Evolutionary conservation across 2,329 filamentous ascomycete species (phyloP), one percentile per base, ranked within the genome.

Genomic region (Allantophomopsis lycopodina): DNA sequence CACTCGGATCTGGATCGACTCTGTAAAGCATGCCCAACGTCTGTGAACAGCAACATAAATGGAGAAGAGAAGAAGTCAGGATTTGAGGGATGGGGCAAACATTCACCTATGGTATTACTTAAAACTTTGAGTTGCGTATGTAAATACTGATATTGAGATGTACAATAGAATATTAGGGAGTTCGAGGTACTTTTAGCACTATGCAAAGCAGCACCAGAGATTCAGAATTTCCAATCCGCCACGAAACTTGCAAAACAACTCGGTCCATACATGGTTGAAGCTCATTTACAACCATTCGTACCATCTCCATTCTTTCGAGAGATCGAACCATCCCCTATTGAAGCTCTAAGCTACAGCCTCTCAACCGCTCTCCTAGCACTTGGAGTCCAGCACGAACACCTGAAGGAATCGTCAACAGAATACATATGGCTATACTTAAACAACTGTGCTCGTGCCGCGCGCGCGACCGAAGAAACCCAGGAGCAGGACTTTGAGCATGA

Each of bases 111-210:
- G 23, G 23, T 28, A 28, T 10, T 28, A 3, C 11, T 12, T 12
- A 12, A n/a, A 28, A 28, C 11, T 28, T 10, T 12, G 23, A 28
- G 7, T 28, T 28, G 11, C 23, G 3, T 3, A 28, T 6, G 11
- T 28, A 28, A 28, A 10, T 28, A 28, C 23, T 28, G 23, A 28
- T 28, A 10, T 28, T 3, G 23, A 28, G 11, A 28, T 12, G 23
- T 28, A 28, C 7, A 28, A 16, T 56, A 93, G 86, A 84, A 79
- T 39, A 76, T 88, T 40, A 79, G 84, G 52, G 93, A 98, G 66
- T 80, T 94, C 49, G 89, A 98, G 59, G 83, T 94, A 39, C 71
- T 98, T 18, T 64, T 96, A 18, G 86, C 91, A 34, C 69, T 98
- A 18, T 96, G 89, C 66, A 89, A 88, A 62, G 85, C 89, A 39